phyloP scores from a whole-genome alignment of 805 yeast species.

The Metschnikowia henanensis region DNA sequence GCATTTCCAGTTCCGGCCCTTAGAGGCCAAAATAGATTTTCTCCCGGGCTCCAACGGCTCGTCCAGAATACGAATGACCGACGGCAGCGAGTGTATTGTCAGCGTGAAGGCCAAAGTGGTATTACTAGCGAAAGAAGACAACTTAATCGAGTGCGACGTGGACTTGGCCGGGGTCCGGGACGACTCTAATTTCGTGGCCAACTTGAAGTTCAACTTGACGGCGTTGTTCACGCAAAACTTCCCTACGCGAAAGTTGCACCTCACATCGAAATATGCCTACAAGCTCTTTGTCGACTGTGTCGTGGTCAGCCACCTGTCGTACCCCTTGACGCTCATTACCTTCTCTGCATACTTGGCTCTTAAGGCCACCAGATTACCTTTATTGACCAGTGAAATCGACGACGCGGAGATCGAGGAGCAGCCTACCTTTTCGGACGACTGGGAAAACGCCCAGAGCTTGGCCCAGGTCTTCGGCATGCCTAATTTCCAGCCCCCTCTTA shows the following conservation, averaged over 20 bases:
- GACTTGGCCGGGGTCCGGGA: constrained; percentile 82
- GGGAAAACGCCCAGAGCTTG: constrained; percentile 57
- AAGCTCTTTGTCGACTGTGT: constrained; percentile 79
- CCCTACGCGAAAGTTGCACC: constrained; percentile 50
- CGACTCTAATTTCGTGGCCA: constrained; percentile 67
- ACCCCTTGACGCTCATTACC: constrained; percentile 80
- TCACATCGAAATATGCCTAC: constrained; percentile 75
- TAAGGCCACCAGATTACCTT: constrained; percentile 73
- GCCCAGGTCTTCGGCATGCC: constrained; percentile 32
- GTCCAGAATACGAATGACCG: constrained; percentile 78
- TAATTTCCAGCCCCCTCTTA: constrained; percentile 65
- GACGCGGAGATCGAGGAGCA: constrained; percentile 74
- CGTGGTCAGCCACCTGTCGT: constrained; percentile 72
- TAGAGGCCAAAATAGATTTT: constrained; percentile 79
- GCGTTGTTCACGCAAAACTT: constrained; percentile 52
- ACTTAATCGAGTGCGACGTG: constrained; percentile 70
- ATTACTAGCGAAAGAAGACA: constrained; percentile 34
- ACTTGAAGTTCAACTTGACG: constrained; percentile 61
- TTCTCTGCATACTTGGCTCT: constrained; percentile 81
- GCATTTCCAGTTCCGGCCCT: constrained; percentile 74
- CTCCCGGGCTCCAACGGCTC: constrained; percentile 92
- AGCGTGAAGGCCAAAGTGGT: constrained; percentile 89
- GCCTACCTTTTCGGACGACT: constrained; percentile 90
- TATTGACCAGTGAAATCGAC: constrained; percentile 64
- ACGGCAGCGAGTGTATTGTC: constrained; percentile 92